Percentiles rank a stretch among this genome's conserved stretches.
These are phyloP conservation scores for Ascochyta lentis DNA, from an alignment of 2,329 filamentous ascomycete genomes.

Conservation along the genomic window DNA sequence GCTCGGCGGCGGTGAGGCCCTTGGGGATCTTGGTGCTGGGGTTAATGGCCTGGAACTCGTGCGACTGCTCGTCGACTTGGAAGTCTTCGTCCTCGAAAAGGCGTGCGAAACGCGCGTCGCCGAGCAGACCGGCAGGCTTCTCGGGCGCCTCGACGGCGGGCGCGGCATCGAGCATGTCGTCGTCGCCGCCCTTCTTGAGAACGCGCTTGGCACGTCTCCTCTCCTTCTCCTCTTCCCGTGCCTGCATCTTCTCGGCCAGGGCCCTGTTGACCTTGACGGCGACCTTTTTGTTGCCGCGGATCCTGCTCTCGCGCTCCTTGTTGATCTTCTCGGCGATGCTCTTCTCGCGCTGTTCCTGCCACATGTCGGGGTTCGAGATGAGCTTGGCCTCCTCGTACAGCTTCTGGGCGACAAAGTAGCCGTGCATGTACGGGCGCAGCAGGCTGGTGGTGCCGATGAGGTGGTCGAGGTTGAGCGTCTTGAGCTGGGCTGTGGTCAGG, in stretches of 20 bases:
- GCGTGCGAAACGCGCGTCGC: slow-evolving; percentile 83
- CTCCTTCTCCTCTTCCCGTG: slow-evolving; percentile 72
- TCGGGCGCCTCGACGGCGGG: slow-evolving; percentile 27
- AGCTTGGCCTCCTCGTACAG: slow-evolving; percentile 93
- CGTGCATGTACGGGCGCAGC: slow-evolving; percentile 96
- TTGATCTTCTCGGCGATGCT: slow-evolving; percentile 94
- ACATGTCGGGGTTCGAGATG: slow-evolving; percentile 92
- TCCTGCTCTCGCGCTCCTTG: slow-evolving; percentile 93
- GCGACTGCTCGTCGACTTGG: slow-evolving; percentile 84
- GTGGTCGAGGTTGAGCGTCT: slow-evolving; percentile 84
- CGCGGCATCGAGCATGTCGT: slow-evolving; percentile 47
- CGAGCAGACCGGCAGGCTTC: slow-evolving; percentile 66
- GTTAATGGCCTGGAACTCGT: slow-evolving; percentile 88
- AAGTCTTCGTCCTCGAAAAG: slow-evolving; percentile 95
- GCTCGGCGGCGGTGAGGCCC: slow-evolving; percentile 65
- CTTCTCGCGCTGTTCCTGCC: slow-evolving; percentile 90
- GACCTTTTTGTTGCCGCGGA: slow-evolving; percentile 93
- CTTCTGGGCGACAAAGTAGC: slow-evolving; percentile 95
- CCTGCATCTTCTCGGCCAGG: slow-evolving; percentile 68
- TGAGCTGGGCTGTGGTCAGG: slow-evolving; percentile 85
- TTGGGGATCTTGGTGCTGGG: slow-evolving; percentile 72
- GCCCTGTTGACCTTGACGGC: slow-evolving; percentile 86
- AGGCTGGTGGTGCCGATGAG: slow-evolving; percentile 89
- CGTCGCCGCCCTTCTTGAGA: slow-evolving; percentile 67
- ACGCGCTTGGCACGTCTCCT: slow-evolving; percentile 55